Evolutionary conservation across 2,329 filamentous ascomycete genomes (phyloP).

Genomic region (Claviceps spartinae): DNA sequence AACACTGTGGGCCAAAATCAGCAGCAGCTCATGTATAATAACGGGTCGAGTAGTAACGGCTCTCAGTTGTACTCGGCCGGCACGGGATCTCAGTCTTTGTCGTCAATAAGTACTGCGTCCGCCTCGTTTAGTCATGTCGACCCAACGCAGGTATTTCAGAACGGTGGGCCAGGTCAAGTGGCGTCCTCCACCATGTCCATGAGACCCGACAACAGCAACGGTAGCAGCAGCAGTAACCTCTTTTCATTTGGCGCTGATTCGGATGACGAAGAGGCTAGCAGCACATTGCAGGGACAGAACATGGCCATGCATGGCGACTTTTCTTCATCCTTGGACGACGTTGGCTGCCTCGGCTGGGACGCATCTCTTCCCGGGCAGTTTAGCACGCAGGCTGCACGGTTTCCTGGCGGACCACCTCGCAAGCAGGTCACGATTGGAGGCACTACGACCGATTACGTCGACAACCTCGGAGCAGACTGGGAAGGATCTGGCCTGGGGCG

Average conservation of each 20-base stretch:
- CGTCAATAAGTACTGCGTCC: constrained; percentile 31
- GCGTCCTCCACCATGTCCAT: constrained; percentile 38
- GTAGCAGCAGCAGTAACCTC: constrained; percentile 29
- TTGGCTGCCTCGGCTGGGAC: constrained; percentile 62
- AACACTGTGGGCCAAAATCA: constrained; percentile 22
- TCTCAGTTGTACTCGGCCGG: constrained; percentile 34
- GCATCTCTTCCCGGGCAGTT: constrained; percentile 69
- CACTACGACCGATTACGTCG: constrained; percentile 61
- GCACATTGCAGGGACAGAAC: constrained; percentile 58
- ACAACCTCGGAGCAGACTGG: constrained; percentile 59
- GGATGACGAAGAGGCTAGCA: constrained; percentile 79
- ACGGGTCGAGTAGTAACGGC: constrained; percentile 21
- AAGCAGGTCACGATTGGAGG: constrained; percentile 87
- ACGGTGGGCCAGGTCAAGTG: constrained; percentile 33
- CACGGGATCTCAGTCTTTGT: constrained; percentile 28
- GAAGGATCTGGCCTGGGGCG: constrained; percentile 52
- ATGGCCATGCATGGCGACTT: constrained; percentile 61
- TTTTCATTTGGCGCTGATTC: constrained; percentile 89
- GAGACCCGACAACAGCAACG: constrained; percentile 28
- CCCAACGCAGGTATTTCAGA: constrained; percentile 42
- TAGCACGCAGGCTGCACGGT: constrained; percentile 69
- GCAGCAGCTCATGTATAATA: constrained; percentile 36
- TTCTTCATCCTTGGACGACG: constrained; percentile 56
- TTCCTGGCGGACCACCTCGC: constrained; percentile 62
- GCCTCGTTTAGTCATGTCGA: constrained; percentile 43